Evolutionary conservation across 768 basidiomycete genomes (phyloP), one percentile per base, ranked within the genome.

Genomic region (Lyophyllum atratum): DNA sequence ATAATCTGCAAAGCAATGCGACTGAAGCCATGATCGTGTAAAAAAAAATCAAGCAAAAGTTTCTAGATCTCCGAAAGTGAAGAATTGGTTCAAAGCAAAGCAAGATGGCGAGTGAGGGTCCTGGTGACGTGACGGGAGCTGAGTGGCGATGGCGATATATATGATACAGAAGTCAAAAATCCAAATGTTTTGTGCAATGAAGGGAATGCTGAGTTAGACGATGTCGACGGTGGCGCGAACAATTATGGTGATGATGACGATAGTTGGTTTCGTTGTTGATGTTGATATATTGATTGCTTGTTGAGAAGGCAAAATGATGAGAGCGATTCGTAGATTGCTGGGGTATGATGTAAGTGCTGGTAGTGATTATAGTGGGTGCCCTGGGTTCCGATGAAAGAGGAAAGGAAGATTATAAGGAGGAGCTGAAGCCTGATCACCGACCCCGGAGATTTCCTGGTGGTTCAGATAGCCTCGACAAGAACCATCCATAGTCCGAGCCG

Each of bases 401-500:
- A 4, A 24, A 50, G 29, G 11, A 24, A 21, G 5, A 11, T 33
- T 25, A 10, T 3, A n/a, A 19, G 19, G 15, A 10, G 3, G 19
- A 25, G 33, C 39, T 28, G 29, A 10, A 49, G 5, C 7, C 17
- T n/a, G 15, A n/a, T 52, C 46, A 52, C 19, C 50, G 54, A 42
- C 49, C 58, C 6, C 31, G 49, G 45, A 59, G 49, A 31, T 53
- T 34, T 24, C 33, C 58, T 45, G 37, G 44, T 49, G 53, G 49
- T 43, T 17, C 49, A 3, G 59, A 58, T 33, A 57, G 34, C 49
- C 58, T 52, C 14, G 48, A 47, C 19, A 49, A 55, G n/a, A 56
- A 51, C 61, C 61, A 62, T 19, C 52, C 44, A 17, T 52, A 57
- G 17, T 59, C 49, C 14, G 51, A 46, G 12, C 33, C 45, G 1